Conservation (phyloP, 495 filamentous ascomycete genomes). For the Chaetomium tenue region DNA sequence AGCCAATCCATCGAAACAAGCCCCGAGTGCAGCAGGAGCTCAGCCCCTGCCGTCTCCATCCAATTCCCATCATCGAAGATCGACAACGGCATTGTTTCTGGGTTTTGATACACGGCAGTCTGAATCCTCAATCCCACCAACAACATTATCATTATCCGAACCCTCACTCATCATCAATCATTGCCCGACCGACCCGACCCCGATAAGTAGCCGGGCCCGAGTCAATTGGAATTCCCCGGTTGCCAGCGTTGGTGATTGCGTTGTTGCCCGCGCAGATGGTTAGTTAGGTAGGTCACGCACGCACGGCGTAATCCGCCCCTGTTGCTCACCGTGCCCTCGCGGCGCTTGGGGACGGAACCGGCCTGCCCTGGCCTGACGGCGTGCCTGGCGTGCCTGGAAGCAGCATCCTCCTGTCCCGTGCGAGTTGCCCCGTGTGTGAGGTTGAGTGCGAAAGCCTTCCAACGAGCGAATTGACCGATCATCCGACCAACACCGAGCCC, state of each 20-base stretch:
- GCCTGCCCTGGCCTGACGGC: too few relatives aligned
- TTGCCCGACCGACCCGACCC: too few relatives aligned
- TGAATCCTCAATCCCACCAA: background rate
- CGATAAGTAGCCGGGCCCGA: background rate
- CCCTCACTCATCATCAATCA: too few relatives aligned
- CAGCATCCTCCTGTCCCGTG: background rate
- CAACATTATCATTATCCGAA: too few relatives aligned
- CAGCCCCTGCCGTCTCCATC: background rate
- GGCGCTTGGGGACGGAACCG: background rate
- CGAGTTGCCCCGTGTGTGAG: too few relatives aligned
- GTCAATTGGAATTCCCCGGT: background rate
- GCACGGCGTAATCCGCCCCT: background rate
- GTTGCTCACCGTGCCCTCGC: slow-evolving; percentile 6
- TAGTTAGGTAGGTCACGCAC: too few relatives aligned
- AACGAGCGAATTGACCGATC: slow-evolving; percentile 3
- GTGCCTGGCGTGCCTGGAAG: background rate
- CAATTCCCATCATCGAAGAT: background rate
- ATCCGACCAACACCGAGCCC: slow-evolving; percentile 1
- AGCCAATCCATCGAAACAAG: slow-evolving; percentile 13
- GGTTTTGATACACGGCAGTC: background rate
- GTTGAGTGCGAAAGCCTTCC: background rate
- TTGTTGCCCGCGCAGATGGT: background rate
- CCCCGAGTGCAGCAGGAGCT: background rate
- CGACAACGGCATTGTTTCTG: background rate
- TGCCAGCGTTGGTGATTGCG: slow-evolving; percentile 4